Percentiles rank a stretch among this genome's conserved stretches.
Conservation (phyloP, 2,329 filamentous ascomycete species). For the Lecanosticta acicola region DNA sequence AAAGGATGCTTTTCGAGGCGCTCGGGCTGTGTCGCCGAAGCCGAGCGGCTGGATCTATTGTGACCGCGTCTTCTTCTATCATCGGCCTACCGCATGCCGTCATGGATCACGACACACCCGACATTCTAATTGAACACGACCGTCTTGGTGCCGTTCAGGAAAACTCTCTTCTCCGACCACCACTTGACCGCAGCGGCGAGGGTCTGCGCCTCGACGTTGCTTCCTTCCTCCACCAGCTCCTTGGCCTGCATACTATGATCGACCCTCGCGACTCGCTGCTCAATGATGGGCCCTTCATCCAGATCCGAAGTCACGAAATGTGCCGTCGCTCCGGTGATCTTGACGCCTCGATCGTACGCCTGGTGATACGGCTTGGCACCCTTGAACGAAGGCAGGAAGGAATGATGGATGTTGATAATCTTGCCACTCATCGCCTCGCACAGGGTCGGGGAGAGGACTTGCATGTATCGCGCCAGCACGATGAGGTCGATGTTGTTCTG, state of each 20-base stretch:
- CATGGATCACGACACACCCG: too few relatives aligned
- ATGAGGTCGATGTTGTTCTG: constrained; percentile 69
- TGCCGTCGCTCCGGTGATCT: constrained; percentile 81
- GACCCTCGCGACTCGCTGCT: constrained; percentile 72
- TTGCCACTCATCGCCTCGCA: constrained; percentile 74
- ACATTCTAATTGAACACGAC: constrained; percentile 63
- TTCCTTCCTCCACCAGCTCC: constrained; percentile 71
- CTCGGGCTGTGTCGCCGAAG: too few relatives aligned
- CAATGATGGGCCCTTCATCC: constrained; percentile 82
- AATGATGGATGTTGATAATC: constrained; percentile 91
- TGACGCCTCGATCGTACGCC: constrained; percentile 78
- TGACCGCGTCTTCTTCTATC: too few relatives aligned
- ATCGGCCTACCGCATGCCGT: too few relatives aligned
- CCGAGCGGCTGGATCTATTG: too few relatives aligned
- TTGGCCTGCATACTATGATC: constrained; percentile 72
- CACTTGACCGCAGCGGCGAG: constrained; percentile 77
- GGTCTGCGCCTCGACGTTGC: constrained; percentile 78
- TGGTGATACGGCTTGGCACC: constrained; percentile 85
- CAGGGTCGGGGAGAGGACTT: constrained; percentile 68
- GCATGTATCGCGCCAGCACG: constrained; percentile 81
- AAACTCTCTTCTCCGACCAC: constrained; percentile 71
- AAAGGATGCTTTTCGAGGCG: too few relatives aligned
- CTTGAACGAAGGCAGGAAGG: constrained; percentile 81
- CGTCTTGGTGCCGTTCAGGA: constrained; percentile 74
- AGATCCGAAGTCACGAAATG: constrained; percentile 82